Percentiles rank a stretch among this genome's conserved stretches.
Evolutionary conservation across 192 early-diverging fungal genomes (phyloP).

Genomic region (Coemansia sp.): DNA sequence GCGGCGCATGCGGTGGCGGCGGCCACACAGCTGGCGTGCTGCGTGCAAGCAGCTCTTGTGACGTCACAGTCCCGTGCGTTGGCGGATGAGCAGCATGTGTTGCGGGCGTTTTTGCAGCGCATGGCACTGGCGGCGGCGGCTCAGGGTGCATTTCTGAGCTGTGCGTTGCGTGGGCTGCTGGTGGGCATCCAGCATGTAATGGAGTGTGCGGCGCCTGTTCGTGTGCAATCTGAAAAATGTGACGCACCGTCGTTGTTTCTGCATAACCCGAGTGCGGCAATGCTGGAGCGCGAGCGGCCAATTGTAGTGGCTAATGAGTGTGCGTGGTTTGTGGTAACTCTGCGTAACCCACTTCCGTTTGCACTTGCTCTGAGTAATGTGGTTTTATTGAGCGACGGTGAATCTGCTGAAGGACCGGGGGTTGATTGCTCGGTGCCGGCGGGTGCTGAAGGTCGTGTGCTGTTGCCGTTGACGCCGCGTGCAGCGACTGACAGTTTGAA

Average conservation of each 20-base stretch:
- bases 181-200: conserved; percentile 39
- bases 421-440: conserved; percentile 26
- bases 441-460: conserved; percentile 19
- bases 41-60: conserved; percentile 16
- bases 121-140: conserved; percentile 23
- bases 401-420: not conserved
- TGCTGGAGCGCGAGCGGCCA: not conserved
- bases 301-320: conserved; percentile 28
- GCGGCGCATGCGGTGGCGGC: conserved; percentile 40
- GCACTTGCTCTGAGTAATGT: conserved; percentile 34
- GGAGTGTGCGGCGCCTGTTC: too few relatives aligned
- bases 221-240: not conserved
- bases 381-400: conserved; percentile 9
- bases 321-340: conserved; percentile 36
- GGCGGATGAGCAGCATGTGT: conserved; percentile 43
- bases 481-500: conserved; percentile 20
- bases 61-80: conserved; percentile 17
- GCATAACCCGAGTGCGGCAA: conserved; percentile 38
- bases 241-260: conserved; percentile 32
- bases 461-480: conserved; percentile 23
- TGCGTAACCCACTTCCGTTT: conserved; percentile 50
- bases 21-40: conserved; percentile 36
- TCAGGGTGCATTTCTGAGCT: conserved; percentile 30
- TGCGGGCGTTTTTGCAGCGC: conserved; percentile 32
- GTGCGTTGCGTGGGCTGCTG: conserved; percentile 27